Evolutionary conservation across 2,329 filamentous ascomycete species (phyloP).

Genomic region (Epichloe gansuensis): DNA sequence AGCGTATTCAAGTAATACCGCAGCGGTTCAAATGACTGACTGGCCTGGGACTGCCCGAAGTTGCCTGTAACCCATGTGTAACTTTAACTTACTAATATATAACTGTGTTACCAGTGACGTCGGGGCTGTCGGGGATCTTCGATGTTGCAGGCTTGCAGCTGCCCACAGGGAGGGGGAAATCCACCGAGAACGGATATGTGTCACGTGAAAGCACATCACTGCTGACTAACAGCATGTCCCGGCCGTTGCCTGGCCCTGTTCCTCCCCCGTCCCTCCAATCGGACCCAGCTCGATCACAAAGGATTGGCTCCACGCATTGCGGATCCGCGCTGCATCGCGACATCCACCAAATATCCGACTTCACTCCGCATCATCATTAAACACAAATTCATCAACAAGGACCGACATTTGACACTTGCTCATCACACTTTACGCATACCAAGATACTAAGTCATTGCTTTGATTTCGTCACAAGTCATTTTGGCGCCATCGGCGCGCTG

Average conservation of each 20-base stretch:
- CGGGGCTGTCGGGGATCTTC: neutral
- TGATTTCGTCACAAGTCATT: slow-evolving; percentile 10
- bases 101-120: neutral
- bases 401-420: slow-evolving; percentile 7
- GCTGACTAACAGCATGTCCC: neutral
- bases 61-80: neutral
- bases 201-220: neutral
- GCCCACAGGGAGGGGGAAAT: too few relatives aligned
- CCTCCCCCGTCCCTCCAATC: neutral
- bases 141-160: neutral
- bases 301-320: neutral
- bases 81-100: neutral
- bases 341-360: slow-evolving; percentile 7
- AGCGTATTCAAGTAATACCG: neutral
- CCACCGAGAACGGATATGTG: neutral
- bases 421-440: slow-evolving; percentile 19
- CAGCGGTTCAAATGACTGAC: neutral
- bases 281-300: neutral
- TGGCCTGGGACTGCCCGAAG: neutral
- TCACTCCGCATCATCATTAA: slow-evolving; percentile 10
- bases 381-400: slow-evolving; percentile 5
- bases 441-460: slow-evolving; percentile 1
- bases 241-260: neutral
- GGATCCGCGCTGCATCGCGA: slow-evolving; percentile 5
- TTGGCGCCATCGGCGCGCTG: slow-evolving; percentile 2